A percentile compares a stretch with the other conserved stretches of the same genome.
These are phyloP conservation scores for Tetracentron sinense DNA, from an alignment of 164 flowering plant species.

Conservation along the genomic window DNA sequence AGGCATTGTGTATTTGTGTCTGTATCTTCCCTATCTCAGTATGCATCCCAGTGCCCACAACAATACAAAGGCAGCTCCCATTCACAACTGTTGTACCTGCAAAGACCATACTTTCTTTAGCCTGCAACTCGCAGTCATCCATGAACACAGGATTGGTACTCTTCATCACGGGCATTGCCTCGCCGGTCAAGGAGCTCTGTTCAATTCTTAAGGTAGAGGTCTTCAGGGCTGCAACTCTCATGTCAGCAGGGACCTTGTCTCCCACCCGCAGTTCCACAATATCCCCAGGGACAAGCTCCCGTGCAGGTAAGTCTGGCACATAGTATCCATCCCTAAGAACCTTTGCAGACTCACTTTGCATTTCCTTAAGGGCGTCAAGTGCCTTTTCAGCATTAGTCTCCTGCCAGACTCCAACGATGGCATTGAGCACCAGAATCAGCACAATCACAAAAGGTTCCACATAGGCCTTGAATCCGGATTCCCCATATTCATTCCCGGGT, in stretches of 20 bases:
- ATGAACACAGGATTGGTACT: conserved; percentile 38
- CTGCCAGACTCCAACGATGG: conserved; percentile 93
- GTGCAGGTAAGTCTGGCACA: conserved; percentile 72
- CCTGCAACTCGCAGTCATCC: conserved; percentile 85
- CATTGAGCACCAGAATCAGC: conserved; percentile 70
- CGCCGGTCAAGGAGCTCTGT: conserved; percentile 91
- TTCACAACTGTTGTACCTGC: conserved; percentile 86
- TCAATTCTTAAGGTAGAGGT: conserved; percentile 77
- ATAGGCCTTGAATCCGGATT: conserved; percentile 59
- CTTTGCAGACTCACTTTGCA: conserved; percentile 77
- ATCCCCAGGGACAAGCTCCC: conserved; percentile 89
- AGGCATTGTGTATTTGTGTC: conserved; percentile 84
- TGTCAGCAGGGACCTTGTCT: conserved; percentile 88
- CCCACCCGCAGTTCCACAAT: conserved; percentile 79
- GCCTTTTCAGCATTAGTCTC: conserved; percentile 89
- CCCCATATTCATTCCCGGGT: conserved; percentile 44
- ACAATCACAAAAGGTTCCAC: conserved; percentile 85
- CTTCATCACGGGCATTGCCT: conserved; percentile 82
- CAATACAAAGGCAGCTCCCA: conserved; percentile 73
- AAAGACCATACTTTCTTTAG: conserved; percentile 84
- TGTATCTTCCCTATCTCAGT: conserved; percentile 94
- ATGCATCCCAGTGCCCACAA: conserved; percentile 63
- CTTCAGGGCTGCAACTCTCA: conserved; percentile 71
- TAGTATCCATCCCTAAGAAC: conserved; percentile 71
- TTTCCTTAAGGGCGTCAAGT: conserved; percentile 82